These are phyloP conservation scores for Mrakia hoshinonis DNA, from an alignment of 768 basidiomycete species.

Conservation along the genomic window DNA sequence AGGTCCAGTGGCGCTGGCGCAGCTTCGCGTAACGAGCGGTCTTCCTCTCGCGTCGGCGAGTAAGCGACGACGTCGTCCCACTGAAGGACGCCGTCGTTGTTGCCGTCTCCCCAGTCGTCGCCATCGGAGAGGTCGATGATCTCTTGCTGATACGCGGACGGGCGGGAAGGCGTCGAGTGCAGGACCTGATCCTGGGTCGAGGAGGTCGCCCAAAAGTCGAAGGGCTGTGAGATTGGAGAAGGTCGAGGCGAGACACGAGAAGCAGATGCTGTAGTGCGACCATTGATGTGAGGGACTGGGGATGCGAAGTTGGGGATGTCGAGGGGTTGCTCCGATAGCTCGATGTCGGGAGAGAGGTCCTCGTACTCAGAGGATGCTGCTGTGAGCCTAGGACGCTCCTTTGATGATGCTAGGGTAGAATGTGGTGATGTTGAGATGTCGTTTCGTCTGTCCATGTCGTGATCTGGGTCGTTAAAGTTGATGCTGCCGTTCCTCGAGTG, in stretches of 20 bases:
- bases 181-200: not conserved
- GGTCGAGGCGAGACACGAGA: too few species aligned
- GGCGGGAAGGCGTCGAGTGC: not conserved
- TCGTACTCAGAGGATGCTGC: too few species aligned
- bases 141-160: not conserved
- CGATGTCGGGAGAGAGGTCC: too few species aligned
- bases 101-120: not conserved
- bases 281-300: too few species aligned
- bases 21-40: not conserved
- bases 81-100: conserved; percentile 4
- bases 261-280: too few species aligned
- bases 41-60: conserved; percentile 6
- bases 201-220: not conserved
- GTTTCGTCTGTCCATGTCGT: too few species aligned
- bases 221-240: not conserved
- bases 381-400: too few species aligned
- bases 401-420: too few species aligned
- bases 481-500: not conserved
- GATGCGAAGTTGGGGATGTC: too few species aligned
- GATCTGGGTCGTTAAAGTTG: not conserved
- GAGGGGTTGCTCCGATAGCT: too few species aligned
- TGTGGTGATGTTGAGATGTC: too few species aligned
- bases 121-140: conserved; percentile 5
- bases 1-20: not conserved
- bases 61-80: conserved; percentile 12